Percentiles rank a stretch among this genome's conserved stretches.
Conservation (phyloP, 768 basidiomycete species). For the Cyclocybe cylindracea region DNA sequence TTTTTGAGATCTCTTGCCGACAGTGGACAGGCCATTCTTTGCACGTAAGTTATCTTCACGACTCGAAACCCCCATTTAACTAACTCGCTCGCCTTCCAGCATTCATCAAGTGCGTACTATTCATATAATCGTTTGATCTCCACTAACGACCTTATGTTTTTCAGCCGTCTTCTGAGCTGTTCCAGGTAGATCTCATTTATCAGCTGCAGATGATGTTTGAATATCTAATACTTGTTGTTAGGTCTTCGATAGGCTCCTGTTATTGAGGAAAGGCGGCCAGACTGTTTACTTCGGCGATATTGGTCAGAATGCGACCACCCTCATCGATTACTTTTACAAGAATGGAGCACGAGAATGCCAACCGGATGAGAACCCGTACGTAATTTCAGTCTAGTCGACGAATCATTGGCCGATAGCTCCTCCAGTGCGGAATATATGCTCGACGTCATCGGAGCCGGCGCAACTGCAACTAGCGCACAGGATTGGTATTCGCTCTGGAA, state of each 20-base stretch:
- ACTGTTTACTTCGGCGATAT: slow-evolving; percentile 76
- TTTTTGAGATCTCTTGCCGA: slow-evolving; percentile 79
- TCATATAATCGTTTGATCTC: background rate
- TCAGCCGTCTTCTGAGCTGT: slow-evolving; percentile 81
- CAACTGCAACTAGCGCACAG: slow-evolving; percentile 50
- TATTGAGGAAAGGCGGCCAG: slow-evolving; percentile 78
- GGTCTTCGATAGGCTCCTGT: slow-evolving; percentile 74
- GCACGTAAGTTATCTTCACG: slow-evolving; percentile 57
- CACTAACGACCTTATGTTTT: background rate
- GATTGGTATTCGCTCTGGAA: slow-evolving; percentile 67
- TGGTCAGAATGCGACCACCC: slow-evolving; percentile 59
- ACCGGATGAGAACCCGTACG: slow-evolving; percentile 72
- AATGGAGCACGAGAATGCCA: slow-evolving; percentile 68
- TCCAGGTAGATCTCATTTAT: slow-evolving; percentile 44
- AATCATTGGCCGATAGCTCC: background rate
- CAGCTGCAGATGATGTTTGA: background rate
- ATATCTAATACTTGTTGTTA: slow-evolving; percentile 3
- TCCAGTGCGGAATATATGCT: slow-evolving; percentile 63
- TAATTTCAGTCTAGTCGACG: background rate
- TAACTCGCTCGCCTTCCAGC: slow-evolving; percentile 20
- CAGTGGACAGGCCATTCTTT: slow-evolving; percentile 85
- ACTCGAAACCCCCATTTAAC: slow-evolving; percentile 10
- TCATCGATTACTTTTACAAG: slow-evolving; percentile 74
- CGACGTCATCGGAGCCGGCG: slow-evolving; percentile 75
- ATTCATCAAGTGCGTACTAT: slow-evolving; percentile 35